Evolutionary conservation across 2,329 filamentous ascomycete species (phyloP), one percentile per base, ranked within the genome.

Genomic region (Aspergillus brunneoviolaceus): DNA sequence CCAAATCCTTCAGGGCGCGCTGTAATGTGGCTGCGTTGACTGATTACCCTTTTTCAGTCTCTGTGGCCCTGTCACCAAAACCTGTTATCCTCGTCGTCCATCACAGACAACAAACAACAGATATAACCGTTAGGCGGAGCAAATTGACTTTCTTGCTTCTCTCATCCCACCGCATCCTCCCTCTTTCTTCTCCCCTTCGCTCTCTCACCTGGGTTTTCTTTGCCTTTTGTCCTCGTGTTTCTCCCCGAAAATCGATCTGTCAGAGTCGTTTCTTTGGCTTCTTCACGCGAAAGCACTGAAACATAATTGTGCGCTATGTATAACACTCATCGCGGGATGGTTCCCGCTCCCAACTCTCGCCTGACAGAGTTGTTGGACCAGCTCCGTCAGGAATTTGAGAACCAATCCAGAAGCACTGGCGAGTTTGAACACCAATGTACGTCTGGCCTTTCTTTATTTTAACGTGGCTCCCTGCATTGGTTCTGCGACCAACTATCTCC

Each of bases 381-480:
- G 75, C 87, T 99, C 70, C 88, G 94, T 73, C 85, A 87, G 72
- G 95, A 99, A 78, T 98, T 97, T 69, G 94, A 98, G 67, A 88
- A 84, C 62, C 90, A 96, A 76, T 84, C 89, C 69, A 87, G 90
- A 66, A 87, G 91, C 69, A 90, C 87, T 66, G 91, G 91, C 74
- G 91, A 92, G 69, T 96, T 92, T 75, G 94, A 99, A 75, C 91
- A 94, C 76, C 92, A 96, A 76, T 90, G 94, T 97, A 87, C 83
- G 92, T 87, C 62, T 64, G 11, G 50, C 23, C 51, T 48, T 62
- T 57, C 39, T 63, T 45, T 29, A 45, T 45, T 33, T 9, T 16
- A 25, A 29, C 42, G 25, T 55, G 19, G 12, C 12, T 9, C 29
- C 35, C 33, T n/a, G 25, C 42, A 23, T 55, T n/a, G 53, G 45